Conservation (phyloP, 257 asterid genomes). For the Rauvolfia tetraphylla region DNA sequence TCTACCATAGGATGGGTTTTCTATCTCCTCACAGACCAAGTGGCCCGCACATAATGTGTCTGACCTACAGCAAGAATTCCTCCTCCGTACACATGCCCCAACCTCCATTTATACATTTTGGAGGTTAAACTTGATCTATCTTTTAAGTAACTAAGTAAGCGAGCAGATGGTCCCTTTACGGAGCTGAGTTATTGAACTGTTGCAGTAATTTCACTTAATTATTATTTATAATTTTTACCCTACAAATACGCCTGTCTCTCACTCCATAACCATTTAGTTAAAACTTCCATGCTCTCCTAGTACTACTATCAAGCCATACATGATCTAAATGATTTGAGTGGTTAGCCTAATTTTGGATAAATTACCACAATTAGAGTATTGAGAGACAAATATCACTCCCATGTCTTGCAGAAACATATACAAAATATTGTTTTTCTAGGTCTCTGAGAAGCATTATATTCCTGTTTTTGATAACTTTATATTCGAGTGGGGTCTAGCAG, state of each 20-base stretch:
- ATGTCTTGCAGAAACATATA: background rate
- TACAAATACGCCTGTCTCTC: background rate
- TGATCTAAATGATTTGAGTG: background rate
- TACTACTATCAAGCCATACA: background rate
- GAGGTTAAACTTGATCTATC: background rate
- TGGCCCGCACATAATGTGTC: background rate
- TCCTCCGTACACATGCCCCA: background rate
- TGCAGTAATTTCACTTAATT: background rate
- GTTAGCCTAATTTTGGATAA: background rate
- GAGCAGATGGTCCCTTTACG: background rate
- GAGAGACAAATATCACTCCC: background rate
- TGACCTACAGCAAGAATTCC: background rate
- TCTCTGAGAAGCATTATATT: background rate
- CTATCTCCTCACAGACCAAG: background rate
- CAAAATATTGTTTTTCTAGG: background rate
- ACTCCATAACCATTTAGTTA: background rate
- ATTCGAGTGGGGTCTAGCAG: slow-evolving; percentile 1
- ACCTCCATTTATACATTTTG: background rate
- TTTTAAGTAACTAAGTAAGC: background rate
- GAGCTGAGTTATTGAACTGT: background rate
- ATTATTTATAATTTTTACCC: background rate
- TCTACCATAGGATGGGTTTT: background rate
- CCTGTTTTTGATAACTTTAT: too few relatives aligned
- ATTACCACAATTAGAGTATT: background rate
- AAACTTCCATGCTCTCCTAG: background rate